Evolutionary conservation across 1,139 yeast genomes (phyloP), one percentile per base, ranked within the genome.

Genomic region (Blastobotrys arbuscula): DNA sequence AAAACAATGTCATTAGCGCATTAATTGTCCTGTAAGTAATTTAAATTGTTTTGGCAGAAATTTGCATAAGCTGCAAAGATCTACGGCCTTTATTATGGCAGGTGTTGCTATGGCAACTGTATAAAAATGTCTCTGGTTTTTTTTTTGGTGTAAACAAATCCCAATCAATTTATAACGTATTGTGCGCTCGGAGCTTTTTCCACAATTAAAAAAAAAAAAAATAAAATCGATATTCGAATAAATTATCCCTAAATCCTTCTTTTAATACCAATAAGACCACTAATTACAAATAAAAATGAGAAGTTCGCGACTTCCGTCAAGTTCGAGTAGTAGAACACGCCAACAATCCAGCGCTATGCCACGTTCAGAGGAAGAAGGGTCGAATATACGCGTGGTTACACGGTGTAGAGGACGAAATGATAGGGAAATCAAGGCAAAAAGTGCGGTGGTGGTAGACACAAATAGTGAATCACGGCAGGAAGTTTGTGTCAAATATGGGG

Each of bases 381-480:
- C 74, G 45, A 77, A 84, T 61, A 84, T 86, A 48, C 84, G 84
- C 58, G 97, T 90, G 23, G 86, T 86, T 2, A 95, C 89, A 23
- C 77, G 97, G 56, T 89, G 97, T 63, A 75, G 97, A 47, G 95
- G 87, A 2, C 73, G 97, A 42, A 87, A 80, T 58, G 73, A 76
- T 37, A 77, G 83, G 47, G 97, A 89, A 60, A 72, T 83, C 9
- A 71, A 73, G 28, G 80, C 84, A 15, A 84, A 84, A 56, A 81
- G 89, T 47, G 82, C 89, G 2, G 82, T 84, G 7, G 82, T 88
- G 12, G 84, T 88, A 8, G 61, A 60, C 45, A 60, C 64, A 2
- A 39, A 28, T 31, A 50, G 60, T 0, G 42, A 55, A 10, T 52
- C 59, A 18, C 48, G 48, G 42, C 46, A 55, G 2, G 57, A 59